Base-by-base conservation (phyloP, 192 early-diverging fungal species). In the Coemansia biformis region DNA sequence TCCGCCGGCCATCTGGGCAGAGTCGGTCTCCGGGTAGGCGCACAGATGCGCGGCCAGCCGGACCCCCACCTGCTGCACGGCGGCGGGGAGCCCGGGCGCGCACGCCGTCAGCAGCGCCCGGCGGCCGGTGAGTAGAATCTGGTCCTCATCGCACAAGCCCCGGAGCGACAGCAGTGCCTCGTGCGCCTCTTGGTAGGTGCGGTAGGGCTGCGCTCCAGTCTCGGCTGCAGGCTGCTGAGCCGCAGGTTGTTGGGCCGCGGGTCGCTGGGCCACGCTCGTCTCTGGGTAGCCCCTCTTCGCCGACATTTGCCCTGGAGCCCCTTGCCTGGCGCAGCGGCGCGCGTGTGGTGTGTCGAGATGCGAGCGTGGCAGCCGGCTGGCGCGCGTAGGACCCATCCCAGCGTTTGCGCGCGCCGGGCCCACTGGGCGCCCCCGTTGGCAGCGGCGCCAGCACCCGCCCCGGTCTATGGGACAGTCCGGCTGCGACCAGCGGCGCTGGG, bases 21-120 rank as follows among this genome's bases (percentile, higher is more conserved):
- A 28, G 42, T 68, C 40, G 23, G 56, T 46, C 36, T 40, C 61
- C n/a, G 72, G 72, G 17, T 68, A 56, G 8, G 61, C 52, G 33
- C 72, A 68, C 30, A 60, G 19, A 15, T 51, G 52, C 21, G 43
- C 18, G 6, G 36, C 53, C 34, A 75, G 43, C 9, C 65, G 55
- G 26, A 68, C 61, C 8, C 52, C 56, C 15, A 59, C 37, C 43
- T 75, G 64, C 17, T 55, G 63, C 35, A 74, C 57, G 7, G 59
- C 47, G 18, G 30, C 24, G 0, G 58, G 49, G 2, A 58, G 38
- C 10, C 28, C 6, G 0, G 26, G 7, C 0, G 46, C 13, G 8
- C 18, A 3, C 9, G 36, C 24, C 3, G 70, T 44, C 1, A 46
- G 17, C 18, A 62, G 45, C 9, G 70, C 70, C 8, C 63, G 58